phyloP scores from a whole-genome alignment of 2,329 filamentous ascomycete genomes.

The Talaromyces sp. region DNA sequence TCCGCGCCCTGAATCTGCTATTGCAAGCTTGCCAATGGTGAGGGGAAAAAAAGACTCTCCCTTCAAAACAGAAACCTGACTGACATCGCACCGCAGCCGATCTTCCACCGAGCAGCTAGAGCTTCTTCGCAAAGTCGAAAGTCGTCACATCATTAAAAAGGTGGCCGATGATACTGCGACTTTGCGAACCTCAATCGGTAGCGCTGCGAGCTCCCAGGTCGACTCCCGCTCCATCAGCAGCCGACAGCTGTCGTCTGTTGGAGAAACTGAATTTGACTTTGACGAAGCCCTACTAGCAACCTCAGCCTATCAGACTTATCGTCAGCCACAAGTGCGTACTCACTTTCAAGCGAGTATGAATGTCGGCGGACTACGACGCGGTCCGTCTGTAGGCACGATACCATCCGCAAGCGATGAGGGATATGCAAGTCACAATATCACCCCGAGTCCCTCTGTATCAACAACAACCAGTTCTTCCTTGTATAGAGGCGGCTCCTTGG shows the following conservation, averaged over 20 bases:
- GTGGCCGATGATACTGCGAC: constrained; percentile 33
- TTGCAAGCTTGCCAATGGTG: constrained; percentile 36
- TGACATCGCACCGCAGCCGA: constrained; percentile 16
- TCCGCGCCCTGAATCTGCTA: constrained; percentile 32
- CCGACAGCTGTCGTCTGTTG: constrained; percentile 18
- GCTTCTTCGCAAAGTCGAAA: constrained; percentile 27
- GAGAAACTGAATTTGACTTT: constrained; percentile 28
- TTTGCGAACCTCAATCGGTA: constrained; percentile 21
- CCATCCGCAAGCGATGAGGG: constrained; percentile 20
- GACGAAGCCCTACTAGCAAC: constrained; percentile 23
- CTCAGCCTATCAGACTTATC: constrained; percentile 21
- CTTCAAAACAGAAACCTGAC: not conserved
- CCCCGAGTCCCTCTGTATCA: constrained; percentile 11
- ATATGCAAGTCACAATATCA: constrained; percentile 19
- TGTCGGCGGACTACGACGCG: constrained; percentile 5
- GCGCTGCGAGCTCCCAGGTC: constrained; percentile 20
- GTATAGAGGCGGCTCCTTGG: constrained; percentile 10
- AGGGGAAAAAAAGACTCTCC: not conserved
- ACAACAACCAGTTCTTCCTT: not conserved
- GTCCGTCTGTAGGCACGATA: constrained; percentile 13
- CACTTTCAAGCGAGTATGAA: not conserved
- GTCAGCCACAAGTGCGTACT: constrained; percentile 11
- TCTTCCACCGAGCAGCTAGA: constrained; percentile 29
- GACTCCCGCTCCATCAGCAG: constrained; percentile 20
- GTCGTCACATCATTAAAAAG: constrained; percentile 28